Percentiles rank a stretch among this genome's conserved stretches.
Evolutionary conservation across 108 stramenopile species (phyloP).

Genomic region (Conticribra weissflogii): DNA sequence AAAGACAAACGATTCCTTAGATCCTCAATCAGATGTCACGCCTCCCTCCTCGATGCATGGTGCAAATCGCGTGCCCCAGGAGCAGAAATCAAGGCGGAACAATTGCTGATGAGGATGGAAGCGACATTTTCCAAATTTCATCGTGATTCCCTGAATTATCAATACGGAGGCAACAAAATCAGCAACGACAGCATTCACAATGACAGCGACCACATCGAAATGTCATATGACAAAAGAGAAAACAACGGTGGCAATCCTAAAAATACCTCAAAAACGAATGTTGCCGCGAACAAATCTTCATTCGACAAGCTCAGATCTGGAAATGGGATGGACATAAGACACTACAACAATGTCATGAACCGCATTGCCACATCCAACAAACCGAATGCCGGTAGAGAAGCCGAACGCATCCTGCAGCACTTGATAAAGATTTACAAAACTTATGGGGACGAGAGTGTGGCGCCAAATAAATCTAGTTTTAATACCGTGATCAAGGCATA

Average conservation of each 20-base stretch:
- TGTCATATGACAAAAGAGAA: neutral
- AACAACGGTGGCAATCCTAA: neutral
- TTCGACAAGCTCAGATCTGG: conserved; percentile 4
- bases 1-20: neutral
- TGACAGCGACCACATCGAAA: neutral
- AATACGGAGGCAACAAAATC: neutral
- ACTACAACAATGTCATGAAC: conserved; percentile 47
- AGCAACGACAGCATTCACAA: neutral
- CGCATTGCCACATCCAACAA: conserved; percentile 29
- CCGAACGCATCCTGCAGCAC: conserved; percentile 33
- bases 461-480: conserved; percentile 29
- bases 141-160: too few species aligned
- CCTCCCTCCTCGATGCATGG: conserved; percentile 28
- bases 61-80: conserved; percentile 27
- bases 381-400: conserved; percentile 20
- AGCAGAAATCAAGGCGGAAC: conserved; percentile 30
- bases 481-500: conserved; percentile 51
- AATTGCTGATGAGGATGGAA: conserved; percentile 23
- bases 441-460: conserved; percentile 7
- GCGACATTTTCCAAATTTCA: neutral
- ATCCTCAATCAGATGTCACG: conserved; percentile 26
- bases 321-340: conserved; percentile 9
- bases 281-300: too few species aligned
- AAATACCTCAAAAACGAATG: too few species aligned
- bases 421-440: conserved; percentile 21